Conservation (phyloP, 2,329 filamentous ascomycete species). For the Pestalotiopsis sp. region DNA sequence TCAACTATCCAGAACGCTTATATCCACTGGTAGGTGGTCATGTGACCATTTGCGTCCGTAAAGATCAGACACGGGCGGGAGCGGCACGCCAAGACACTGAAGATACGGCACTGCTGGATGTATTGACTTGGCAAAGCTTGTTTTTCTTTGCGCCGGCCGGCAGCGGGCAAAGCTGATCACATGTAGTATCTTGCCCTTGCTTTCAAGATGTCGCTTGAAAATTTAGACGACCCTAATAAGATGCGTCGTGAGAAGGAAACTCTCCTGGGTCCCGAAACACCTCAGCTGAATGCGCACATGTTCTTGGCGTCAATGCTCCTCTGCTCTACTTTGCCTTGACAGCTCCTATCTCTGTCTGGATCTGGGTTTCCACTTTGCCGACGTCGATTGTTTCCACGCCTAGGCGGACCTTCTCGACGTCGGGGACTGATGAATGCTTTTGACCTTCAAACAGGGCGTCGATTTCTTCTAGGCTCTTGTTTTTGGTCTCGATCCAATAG, state of each 20-base stretch:
- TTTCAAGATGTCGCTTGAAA: too few species aligned
- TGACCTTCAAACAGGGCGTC: conserved; percentile 16
- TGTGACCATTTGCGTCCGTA: background rate
- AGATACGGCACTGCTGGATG: too few species aligned
- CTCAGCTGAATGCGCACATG: too few species aligned
- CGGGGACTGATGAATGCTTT: conserved; percentile 12
- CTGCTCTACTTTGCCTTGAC: background rate
- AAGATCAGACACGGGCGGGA: too few species aligned
- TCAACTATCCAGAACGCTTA: background rate
- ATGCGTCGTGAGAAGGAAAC: too few species aligned
- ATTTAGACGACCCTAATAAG: too few species aligned
- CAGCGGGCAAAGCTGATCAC: too few species aligned
- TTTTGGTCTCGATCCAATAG: conserved; percentile 40
- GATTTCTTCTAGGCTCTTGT: conserved; percentile 39
- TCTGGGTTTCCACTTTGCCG: conserved; percentile 2
- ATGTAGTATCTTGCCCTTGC: too few species aligned
- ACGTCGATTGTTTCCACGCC: conserved; percentile 8
- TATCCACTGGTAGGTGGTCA: background rate
- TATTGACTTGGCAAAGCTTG: background rate
- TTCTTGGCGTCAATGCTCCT: too few species aligned
- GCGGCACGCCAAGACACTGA: too few species aligned
- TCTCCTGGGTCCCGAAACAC: too few species aligned
- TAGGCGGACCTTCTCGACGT: conserved; percentile 11
- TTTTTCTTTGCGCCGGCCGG: too few species aligned
- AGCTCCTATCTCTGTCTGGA: background rate